Evolutionary conservation across 2,329 filamentous ascomycete genomes (phyloP), one percentile per base, ranked within the genome.

Genomic region (Aaosphaeria arxii): DNA sequence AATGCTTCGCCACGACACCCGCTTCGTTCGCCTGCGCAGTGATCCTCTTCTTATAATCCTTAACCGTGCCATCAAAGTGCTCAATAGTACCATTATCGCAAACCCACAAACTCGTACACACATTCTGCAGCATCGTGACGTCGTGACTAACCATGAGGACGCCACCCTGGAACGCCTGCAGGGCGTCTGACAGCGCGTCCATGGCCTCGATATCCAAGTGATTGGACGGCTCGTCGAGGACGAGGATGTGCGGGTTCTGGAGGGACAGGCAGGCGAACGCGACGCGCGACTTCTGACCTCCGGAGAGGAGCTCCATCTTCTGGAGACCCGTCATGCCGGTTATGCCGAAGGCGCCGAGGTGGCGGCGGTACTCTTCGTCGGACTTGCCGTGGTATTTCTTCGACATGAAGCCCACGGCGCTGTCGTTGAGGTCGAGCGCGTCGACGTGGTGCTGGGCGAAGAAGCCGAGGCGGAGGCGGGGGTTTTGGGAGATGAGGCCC

Each of bases 101-200:
- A 54, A 99, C 92, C 94, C 94, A 99, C 64, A 99, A 75, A 67
- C 86, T 94, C 44, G 80, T 94, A 73, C 94, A 99, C 35, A 99
- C 94, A 45, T 88, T 95, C 77, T 96, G 91, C 71, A 99, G 72
- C 90, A 99, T 96, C 1, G 94, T 97, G 46, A 99, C 94, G 69
- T 99, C 94, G 87, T 99, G 94, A 65, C 89, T 95, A 48, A 99
- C 94, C 91, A 99, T 97, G 62, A 99, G 77, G 47, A 99, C 91
- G 70, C 94, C 94, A 52, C 94, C 94, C 74, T 95, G 82, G 75
- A 97, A 99, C 55, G 86, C 83, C 59, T 84, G 81, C 59, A 99
- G 77, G 11, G 94, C 94, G 30, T 87, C 84, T 4, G 89, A 86
- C 45, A 99, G 78, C 7, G 94, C 92, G 71, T 99, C 94, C 94